A percentile compares a stretch with the other conserved stretches of the same genome.
These are phyloP conservation scores for Metarhizium anisopliae DNA, from an alignment of 2,329 filamentous ascomycete genomes.

Conservation along the genomic window DNA sequence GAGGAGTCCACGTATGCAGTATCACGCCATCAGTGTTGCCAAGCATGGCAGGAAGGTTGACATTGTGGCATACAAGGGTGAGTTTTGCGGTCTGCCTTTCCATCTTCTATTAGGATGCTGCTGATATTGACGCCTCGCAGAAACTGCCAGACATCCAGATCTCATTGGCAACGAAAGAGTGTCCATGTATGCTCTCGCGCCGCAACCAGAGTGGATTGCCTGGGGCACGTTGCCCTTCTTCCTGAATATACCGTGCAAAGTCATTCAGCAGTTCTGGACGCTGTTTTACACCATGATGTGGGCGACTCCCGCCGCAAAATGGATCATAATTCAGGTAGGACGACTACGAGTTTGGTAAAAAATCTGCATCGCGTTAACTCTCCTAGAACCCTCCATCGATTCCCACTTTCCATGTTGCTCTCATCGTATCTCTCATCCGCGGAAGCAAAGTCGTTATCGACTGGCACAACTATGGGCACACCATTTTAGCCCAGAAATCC, in stretches of 20 bases:
- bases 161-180: constrained; percentile 62
- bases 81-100: not conserved
- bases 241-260: constrained; percentile 72
- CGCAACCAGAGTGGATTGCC: constrained; percentile 58
- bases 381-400: constrained; percentile 85
- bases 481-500: constrained; percentile 63
- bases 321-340: constrained; percentile 72
- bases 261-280: constrained; percentile 68
- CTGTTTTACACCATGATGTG: constrained; percentile 69
- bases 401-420: constrained; percentile 72
- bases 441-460: constrained; percentile 81
- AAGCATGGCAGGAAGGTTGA: constrained; percentile 72
- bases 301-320: constrained; percentile 61
- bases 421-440: constrained; percentile 63
- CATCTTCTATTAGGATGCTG: not conserved
- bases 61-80: constrained; percentile 81
- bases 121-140: constrained; percentile 26
- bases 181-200: constrained; percentile 58
- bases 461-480: constrained; percentile 99
- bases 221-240: constrained; percentile 68
- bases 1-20: constrained; percentile 94
- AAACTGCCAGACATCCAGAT: constrained; percentile 74
- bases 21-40: constrained; percentile 88
- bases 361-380: constrained; percentile 1
- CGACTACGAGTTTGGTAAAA: not conserved